Evolutionary conservation across 1,139 yeast species (phyloP).

Genomic region (Blastobotrys illinoisensis): DNA sequence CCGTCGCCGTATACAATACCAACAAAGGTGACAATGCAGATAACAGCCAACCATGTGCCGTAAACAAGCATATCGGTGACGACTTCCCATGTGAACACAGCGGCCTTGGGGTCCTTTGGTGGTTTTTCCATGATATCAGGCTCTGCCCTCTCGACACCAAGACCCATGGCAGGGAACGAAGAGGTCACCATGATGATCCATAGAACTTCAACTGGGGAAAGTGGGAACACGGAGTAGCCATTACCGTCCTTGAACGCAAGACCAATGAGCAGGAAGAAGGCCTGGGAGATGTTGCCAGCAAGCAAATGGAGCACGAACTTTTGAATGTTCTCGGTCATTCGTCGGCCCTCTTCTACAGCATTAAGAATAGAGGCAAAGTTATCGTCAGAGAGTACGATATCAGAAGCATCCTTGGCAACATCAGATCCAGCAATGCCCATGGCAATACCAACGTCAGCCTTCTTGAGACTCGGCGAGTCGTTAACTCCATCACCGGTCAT

Average conservation of each 20-base stretch:
- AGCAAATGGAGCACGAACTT: conserved; percentile 75
- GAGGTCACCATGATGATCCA: conserved; percentile 79
- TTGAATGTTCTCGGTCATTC: conserved; percentile 77
- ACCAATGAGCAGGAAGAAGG: conserved; percentile 63
- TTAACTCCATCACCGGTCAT: conserved; percentile 90
- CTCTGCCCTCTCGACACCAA: conserved; percentile 64
- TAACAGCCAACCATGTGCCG: conserved; percentile 67
- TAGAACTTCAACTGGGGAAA: conserved; percentile 72
- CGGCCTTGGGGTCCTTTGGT: conserved; percentile 52
- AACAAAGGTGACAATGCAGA: conserved; percentile 65
- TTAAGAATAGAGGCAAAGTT: conserved; percentile 72
- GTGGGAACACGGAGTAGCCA: conserved; percentile 65
- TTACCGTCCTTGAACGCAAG: conserved; percentile 58
- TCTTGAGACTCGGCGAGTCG: conserved; percentile 72
- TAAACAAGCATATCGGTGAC: conserved; percentile 68
- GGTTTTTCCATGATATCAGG: conserved; percentile 63
- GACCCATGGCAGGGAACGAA: conserved; percentile 85
- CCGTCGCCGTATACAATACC: conserved; percentile 59
- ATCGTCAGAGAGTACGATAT: conserved; percentile 67
- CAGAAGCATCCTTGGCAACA: conserved; percentile 73
- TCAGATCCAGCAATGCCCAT: conserved; percentile 77
- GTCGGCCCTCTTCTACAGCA: conserved; percentile 77
- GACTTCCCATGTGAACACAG: conserved; percentile 66
- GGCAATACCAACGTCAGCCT: conserved; percentile 76
- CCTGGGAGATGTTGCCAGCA: conserved; percentile 77